Evolutionary conservation across 2,329 filamentous ascomycete species (phyloP), one percentile per base, ranked within the genome.

Genomic region (Knufia petricola): DNA sequence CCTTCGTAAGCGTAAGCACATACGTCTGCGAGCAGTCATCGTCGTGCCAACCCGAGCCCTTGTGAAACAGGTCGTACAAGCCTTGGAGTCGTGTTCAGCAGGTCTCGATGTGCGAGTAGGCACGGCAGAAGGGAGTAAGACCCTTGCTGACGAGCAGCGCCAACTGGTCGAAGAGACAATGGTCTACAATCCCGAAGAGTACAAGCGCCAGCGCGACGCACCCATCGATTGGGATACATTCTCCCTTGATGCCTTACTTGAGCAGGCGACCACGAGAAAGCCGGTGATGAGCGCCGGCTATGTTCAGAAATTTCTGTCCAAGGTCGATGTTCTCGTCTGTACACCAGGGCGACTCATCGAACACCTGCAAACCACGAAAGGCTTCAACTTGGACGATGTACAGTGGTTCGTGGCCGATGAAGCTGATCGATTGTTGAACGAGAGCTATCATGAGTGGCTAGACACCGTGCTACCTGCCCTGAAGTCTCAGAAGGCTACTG

Each of bases 371-470:
- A 96, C 28, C 74, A 98, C 21, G 84, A 95, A 44, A 92, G 87
- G 4, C 84, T 80, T 82, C 37, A 89, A 81, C 0, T 71, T 98
- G 36, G 76, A 82, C 15, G 77, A 89, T 49, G 84, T 88, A 21
- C 80, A 79, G 48, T 90, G 86, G 66, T 85, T 96, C 2, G 88
- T 98, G 4, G 82, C 98, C 34, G 92, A 98, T 63, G 92, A 98
- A 72, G 92, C 92, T 8, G 92, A 98, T 68, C 79, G 92, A 39
- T 75, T 98, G 38, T 78, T 98, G 37, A 89, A 37, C 87, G 77
- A 96, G 64, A 89, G 85, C 60, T 95, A 92, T 65, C 89, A 95
- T 63, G 85, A 90, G 59, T 95, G 89, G 89, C 72, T 94, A 2
- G 78, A 81, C 34, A 69, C 82, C 0, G 78, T 92, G 4, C 81